Evolutionary conservation across 805 yeast genomes (phyloP), one percentile per base, ranked within the genome.

Genomic region (Hanseniaspora mollemarum): DNA sequence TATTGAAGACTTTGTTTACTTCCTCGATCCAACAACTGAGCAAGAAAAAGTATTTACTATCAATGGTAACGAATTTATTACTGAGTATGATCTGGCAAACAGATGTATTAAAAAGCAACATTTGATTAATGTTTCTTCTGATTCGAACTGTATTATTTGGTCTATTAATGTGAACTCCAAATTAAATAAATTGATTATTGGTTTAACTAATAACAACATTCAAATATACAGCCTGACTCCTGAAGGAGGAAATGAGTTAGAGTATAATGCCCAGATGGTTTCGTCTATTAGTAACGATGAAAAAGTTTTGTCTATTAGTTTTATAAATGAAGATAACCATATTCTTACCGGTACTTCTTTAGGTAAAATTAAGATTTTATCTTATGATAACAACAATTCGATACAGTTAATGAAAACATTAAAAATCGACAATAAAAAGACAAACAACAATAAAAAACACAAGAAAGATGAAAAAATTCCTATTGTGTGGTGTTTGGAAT

Each of bases 271-370:
- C 81, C 75, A 52, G 67, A 73, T 25, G 77, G 87, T 46, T 71
- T 92, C 54, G 92, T 84, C 65, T 76, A 95, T 67, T 94, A 85
- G 62, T 87, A 81, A 51, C 75, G 87, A 43, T 26, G 54, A 41
- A 42, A 74, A 96, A 62, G 82, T 92, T 1, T 70, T 92, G 59
- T 75, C 86, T 51, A 63, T 92, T 38, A 75, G 83, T 50, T 92
- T 95, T 94, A 40, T 40, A 19, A 74, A 74, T 53, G 75, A 73
- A 18, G 73, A 81, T 56, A 75, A 75, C 7, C 68, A 72, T 54
- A 68, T 92, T 32, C 76, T 87, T 36, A 96, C 96, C 45, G 98
- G 98, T 12, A 92, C 97, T 65, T 85, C 96, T 1, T 97, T 92
- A 65, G 98, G 95, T 21, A 76, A 85, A 60, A 74, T 92, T 33